These are phyloP conservation scores for Podaxis rugospora DNA, from an alignment of 768 basidiomycete species.

Conservation along the genomic window DNA sequence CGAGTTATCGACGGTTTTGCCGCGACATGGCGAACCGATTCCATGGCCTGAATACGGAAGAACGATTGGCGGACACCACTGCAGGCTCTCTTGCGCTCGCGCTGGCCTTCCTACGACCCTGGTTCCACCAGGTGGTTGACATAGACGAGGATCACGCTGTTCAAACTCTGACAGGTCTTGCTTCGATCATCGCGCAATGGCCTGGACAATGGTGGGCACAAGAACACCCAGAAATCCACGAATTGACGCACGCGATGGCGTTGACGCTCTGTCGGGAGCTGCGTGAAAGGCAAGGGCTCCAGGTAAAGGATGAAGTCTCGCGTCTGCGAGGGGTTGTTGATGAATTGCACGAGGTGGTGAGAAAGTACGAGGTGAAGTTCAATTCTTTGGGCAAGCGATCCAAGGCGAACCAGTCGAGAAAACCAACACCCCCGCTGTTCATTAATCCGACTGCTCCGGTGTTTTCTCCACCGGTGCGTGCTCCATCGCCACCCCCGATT, in stretches of 20 bases:
- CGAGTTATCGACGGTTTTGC: constrained; percentile 67
- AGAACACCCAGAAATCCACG: constrained; percentile 58
- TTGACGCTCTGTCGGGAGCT: constrained; percentile 65
- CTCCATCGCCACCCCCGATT: neutral
- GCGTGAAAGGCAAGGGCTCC: constrained; percentile 34
- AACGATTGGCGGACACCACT: constrained; percentile 61
- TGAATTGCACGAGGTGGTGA: constrained; percentile 32
- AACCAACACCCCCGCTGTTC: neutral
- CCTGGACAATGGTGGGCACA: constrained; percentile 65
- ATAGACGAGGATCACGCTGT: constrained; percentile 32
- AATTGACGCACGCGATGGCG: constrained; percentile 54
- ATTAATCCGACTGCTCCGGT: constrained; percentile 2
- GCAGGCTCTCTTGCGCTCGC: constrained; percentile 65
- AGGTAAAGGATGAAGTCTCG: constrained; percentile 35
- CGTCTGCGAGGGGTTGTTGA: constrained; percentile 47
- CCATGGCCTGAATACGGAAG: constrained; percentile 47
- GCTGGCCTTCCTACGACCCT: constrained; percentile 61
- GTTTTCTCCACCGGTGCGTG: neutral
- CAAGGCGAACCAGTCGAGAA: neutral
- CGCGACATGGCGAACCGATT: constrained; percentile 64
- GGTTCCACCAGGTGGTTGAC: constrained; percentile 53
- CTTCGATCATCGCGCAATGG: constrained; percentile 57
- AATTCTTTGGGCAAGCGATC: constrained; percentile 2
- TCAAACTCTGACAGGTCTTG: constrained; percentile 32
- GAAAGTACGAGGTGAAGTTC: constrained; percentile 4